These are phyloP conservation scores for Pyricularia grisea DNA, from an alignment of 2,329 filamentous ascomycete genomes.

Conservation along the genomic window DNA sequence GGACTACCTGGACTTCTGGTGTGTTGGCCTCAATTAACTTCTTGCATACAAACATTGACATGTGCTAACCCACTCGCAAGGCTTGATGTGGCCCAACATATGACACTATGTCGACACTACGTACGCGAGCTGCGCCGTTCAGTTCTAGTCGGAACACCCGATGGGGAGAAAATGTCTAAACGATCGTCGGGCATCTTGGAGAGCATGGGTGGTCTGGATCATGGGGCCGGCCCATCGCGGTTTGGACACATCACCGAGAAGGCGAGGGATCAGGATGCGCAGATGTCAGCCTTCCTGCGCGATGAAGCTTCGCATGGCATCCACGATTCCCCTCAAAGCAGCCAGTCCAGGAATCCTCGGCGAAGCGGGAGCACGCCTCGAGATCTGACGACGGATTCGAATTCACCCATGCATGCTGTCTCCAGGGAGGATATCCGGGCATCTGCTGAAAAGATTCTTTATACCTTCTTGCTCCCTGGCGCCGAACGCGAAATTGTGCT, in stretches of 20 bases:
- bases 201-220: conserved; percentile 56
- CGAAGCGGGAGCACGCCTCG: conserved; percentile 49
- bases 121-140: conserved; percentile 90
- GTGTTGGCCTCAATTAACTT: conserved; percentile 20
- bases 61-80: conserved; percentile 34
- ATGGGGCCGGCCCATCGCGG: conserved; percentile 51
- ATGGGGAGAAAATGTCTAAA: conserved; percentile 76
- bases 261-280: conserved; percentile 73
- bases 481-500: conserved; percentile 94
- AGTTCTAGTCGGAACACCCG: conserved; percentile 85
- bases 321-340: conserved; percentile 46
- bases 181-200: conserved; percentile 76
- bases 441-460: conserved; percentile 97
- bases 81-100: conserved; percentile 98
- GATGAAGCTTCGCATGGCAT: conserved; percentile 44
- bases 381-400: conserved; percentile 61
- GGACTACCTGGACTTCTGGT: conserved; percentile 98
- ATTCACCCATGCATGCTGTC: conserved; percentile 75
- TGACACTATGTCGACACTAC: conserved; percentile 95
- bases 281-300: conserved; percentile 83
- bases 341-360: conserved; percentile 32
- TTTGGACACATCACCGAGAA: conserved; percentile 49
- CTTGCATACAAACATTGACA: background rate
- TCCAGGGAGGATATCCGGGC: conserved; percentile 83
- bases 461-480: conserved; percentile 90